Conservation (phyloP, 2,329 filamentous ascomycete genomes). For the Alternaria sp. region DNA sequence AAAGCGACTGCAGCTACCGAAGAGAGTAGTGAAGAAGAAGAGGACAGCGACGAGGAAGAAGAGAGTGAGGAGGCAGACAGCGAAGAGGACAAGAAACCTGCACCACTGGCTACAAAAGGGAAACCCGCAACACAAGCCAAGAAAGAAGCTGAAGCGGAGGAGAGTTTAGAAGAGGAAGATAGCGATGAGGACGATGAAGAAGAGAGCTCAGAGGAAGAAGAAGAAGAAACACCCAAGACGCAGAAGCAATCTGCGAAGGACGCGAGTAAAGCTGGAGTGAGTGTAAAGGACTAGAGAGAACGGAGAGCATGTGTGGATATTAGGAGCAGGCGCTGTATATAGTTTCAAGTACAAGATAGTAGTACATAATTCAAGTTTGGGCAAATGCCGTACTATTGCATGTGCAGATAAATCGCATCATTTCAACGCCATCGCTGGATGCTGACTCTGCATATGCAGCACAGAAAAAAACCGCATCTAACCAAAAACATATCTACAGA, state of each 20-base stretch:
- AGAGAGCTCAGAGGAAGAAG: slow-evolving; percentile 9
- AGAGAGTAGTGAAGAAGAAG: not conserved
- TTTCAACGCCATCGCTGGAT: not conserved
- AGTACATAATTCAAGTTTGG: not conserved
- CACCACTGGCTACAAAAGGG: not conserved
- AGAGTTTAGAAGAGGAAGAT: slow-evolving; percentile 11
- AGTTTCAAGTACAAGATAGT: not conserved
- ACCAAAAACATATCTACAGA: not conserved
- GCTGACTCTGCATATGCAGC: not conserved
- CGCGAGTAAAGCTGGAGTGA: slow-evolving; percentile 42
- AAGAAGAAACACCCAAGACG: slow-evolving; percentile 17
- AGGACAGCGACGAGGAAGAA: slow-evolving; percentile 6
- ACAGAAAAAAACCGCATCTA: not conserved
- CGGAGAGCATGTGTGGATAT: not conserved
- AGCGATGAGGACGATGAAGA: slow-evolving; percentile 12
- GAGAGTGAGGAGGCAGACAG: slow-evolving; percentile 12
- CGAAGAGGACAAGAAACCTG: slow-evolving; percentile 19
- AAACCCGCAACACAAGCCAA: not conserved
- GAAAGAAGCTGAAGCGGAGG: slow-evolving; percentile 11
- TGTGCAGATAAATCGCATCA: not conserved
- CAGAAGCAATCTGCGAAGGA: slow-evolving; percentile 35
- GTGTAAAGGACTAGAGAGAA: slow-evolving; percentile 43
- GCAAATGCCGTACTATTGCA: not conserved
- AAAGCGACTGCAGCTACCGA: not conserved
- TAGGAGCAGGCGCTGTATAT: not conserved